Conservation (phyloP, 257 asterid genomes). For the Rehmannia glutinosa region DNA sequence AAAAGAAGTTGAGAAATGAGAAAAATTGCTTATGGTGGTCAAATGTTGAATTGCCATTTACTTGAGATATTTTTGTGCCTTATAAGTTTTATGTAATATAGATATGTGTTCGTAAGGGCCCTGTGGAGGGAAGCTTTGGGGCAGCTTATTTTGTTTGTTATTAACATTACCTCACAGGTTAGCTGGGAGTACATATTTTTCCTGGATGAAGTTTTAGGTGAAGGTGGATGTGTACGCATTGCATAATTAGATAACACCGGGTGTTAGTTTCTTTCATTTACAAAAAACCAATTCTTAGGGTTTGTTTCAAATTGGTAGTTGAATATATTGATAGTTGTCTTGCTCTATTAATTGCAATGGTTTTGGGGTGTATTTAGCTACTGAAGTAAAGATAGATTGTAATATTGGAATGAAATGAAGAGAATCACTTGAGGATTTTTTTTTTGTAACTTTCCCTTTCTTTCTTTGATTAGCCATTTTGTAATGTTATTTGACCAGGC, state of each 20-base stretch:
- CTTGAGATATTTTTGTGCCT: background rate
- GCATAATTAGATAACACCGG: too few relatives aligned
- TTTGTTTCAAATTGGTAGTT: background rate
- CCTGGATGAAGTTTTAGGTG: background rate
- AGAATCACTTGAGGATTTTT: background rate
- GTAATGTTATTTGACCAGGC: slow-evolving; percentile 41
- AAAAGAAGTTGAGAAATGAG: background rate
- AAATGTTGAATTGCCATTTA: background rate
- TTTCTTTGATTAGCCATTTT: slow-evolving; percentile 2
- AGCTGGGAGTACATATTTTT: slow-evolving; percentile 1
- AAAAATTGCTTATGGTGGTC: background rate
- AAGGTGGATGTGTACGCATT: background rate
- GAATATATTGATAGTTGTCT: background rate
- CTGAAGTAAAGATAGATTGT: background rate
- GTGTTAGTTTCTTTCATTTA: too few relatives aligned
- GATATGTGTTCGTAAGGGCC: too few relatives aligned
- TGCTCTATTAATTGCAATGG: background rate
- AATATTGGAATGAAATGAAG: background rate
- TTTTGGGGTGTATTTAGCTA: background rate
- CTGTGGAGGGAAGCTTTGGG: background rate
- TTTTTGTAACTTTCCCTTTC: background rate
- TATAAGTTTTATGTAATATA: background rate
- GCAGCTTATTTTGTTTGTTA: background rate
- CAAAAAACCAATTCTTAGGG: background rate
- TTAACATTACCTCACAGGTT: background rate